These are phyloP conservation scores for Phlebiopsis gigantea DNA, from an alignment of 768 basidiomycete genomes.

Conservation along the genomic window DNA sequence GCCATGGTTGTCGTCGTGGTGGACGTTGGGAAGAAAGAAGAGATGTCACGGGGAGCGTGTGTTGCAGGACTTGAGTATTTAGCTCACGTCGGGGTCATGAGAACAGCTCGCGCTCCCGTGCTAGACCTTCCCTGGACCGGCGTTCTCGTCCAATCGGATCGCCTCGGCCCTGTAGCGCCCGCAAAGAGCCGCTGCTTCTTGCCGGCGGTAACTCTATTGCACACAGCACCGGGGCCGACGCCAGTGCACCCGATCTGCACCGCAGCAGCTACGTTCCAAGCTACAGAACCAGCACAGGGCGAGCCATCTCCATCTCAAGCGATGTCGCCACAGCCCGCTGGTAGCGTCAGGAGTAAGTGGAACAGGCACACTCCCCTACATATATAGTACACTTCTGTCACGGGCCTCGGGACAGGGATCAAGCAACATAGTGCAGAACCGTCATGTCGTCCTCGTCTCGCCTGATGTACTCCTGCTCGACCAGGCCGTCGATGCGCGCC, in stretches of 20 bases:
- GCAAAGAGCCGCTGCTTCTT: not conserved
- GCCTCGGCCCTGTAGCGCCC: too few relatives aligned
- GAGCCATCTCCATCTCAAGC: not conserved
- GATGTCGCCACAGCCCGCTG: not conserved
- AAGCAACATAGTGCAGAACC: slow-evolving; percentile 78
- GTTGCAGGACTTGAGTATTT: not conserved
- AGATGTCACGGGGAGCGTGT: not conserved
- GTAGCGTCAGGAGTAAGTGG: not conserved
- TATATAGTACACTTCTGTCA: not conserved
- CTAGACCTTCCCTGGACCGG: slow-evolving; percentile 3
- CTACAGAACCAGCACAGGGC: not conserved
- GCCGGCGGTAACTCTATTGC: slow-evolving; percentile 1
- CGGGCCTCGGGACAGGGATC: not conserved
- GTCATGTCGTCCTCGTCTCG: slow-evolving; percentile 69
- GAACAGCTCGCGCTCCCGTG: slow-evolving; percentile 1
- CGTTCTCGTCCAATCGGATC: not conserved
- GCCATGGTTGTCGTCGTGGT: not conserved
- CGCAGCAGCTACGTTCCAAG: not conserved
- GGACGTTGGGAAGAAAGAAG: not conserved
- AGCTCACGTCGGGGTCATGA: not conserved
- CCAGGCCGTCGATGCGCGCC: slow-evolving; percentile 71
- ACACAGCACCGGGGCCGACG: not conserved
- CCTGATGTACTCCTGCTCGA: slow-evolving; percentile 83
- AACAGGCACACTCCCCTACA: not conserved
- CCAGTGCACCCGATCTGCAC: not conserved